These are phyloP conservation scores for Hordeum vulgare DNA, from an alignment of 176 grass and related monocot species.

Conservation along the genomic window DNA sequence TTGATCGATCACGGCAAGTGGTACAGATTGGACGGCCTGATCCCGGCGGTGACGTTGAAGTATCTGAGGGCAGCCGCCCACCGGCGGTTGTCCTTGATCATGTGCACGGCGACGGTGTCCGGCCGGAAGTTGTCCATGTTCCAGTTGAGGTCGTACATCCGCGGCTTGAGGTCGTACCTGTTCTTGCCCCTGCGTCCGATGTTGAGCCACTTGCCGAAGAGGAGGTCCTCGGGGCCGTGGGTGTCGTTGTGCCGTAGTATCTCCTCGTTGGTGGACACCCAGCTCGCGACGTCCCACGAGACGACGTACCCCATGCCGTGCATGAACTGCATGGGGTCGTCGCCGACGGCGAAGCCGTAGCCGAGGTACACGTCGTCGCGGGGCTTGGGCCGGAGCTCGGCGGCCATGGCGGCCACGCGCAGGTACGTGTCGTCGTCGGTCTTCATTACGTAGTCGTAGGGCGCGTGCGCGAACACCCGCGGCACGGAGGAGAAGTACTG, in stretches of 20 bases:
- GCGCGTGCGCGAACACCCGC: background rate
- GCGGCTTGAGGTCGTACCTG: constrained; percentile 36
- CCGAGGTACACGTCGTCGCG: constrained; percentile 60
- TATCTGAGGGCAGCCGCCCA: constrained; percentile 57
- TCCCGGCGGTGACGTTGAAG: constrained; percentile 55
- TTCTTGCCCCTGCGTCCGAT: constrained; percentile 48
- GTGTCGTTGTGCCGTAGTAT: constrained; percentile 43
- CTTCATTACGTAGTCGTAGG: constrained; percentile 80
- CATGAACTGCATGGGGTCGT: constrained; percentile 65
- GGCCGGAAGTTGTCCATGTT: constrained; percentile 37
- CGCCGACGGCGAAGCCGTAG: constrained; percentile 43
- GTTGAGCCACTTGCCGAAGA: constrained; percentile 58
- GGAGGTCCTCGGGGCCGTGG: constrained; percentile 61
- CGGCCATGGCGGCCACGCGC: constrained; percentile 25
- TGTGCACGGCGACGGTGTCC: constrained; percentile 76
- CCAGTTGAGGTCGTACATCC: constrained; percentile 74
- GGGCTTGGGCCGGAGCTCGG: constrained; percentile 33
- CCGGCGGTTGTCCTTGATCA: constrained; percentile 55
- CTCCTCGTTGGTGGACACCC: constrained; percentile 43
- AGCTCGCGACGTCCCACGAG: constrained; percentile 55
- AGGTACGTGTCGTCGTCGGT: constrained; percentile 71
- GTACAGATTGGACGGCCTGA: constrained; percentile 24
- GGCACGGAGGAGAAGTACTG: constrained; percentile 47
- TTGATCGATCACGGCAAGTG: constrained; percentile 25
- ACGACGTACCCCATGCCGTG: constrained; percentile 85